Conservation (phyloP, 2,329 filamentous ascomycete species). For the Saccharata proteae region DNA sequence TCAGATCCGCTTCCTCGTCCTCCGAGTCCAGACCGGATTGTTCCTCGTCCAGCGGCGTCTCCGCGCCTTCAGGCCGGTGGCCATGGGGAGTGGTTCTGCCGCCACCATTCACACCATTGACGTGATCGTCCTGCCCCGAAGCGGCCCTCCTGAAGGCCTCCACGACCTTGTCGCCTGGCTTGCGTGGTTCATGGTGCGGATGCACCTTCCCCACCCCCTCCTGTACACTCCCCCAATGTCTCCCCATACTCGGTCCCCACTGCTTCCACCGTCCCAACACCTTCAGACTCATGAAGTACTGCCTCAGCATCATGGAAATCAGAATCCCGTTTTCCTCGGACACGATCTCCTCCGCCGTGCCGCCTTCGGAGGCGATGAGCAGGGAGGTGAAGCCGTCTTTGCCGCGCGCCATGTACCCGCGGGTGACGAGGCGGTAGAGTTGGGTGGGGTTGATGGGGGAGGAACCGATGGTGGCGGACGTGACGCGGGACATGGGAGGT, state of each 20-base stretch:
- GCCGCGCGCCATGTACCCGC: slow-evolving; percentile 80
- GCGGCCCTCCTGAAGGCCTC: slow-evolving; percentile 9
- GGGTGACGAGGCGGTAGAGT: slow-evolving; percentile 62
- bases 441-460: slow-evolving; percentile 49
- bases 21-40: slow-evolving; percentile 25
- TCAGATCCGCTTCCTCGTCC: slow-evolving; percentile 25
- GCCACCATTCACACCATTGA: not conserved
- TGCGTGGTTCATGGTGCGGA: slow-evolving; percentile 30
- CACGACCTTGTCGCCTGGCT: slow-evolving; percentile 15
- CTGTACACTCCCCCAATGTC: slow-evolving; percentile 57
- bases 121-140: slow-evolving; percentile 12
- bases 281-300: slow-evolving; percentile 82
- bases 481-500: slow-evolving; percentile 50
- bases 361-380: slow-evolving; percentile 58
- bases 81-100: slow-evolving; percentile 9
- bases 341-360: slow-evolving; percentile 63
- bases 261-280: slow-evolving; percentile 69
- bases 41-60: slow-evolving; percentile 16
- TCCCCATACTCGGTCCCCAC: slow-evolving; percentile 49
- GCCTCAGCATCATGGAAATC: slow-evolving; percentile 73
- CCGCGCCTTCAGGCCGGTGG: slow-evolving; percentile 12
- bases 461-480: slow-evolving; percentile 48
- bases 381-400: slow-evolving; percentile 33
- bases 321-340: slow-evolving; percentile 79
- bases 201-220: slow-evolving; percentile 44